Evolutionary conservation across 108 stramenopile genomes (phyloP), one percentile per base, ranked within the genome.

Genomic region (Cyclotella cryptica): DNA sequence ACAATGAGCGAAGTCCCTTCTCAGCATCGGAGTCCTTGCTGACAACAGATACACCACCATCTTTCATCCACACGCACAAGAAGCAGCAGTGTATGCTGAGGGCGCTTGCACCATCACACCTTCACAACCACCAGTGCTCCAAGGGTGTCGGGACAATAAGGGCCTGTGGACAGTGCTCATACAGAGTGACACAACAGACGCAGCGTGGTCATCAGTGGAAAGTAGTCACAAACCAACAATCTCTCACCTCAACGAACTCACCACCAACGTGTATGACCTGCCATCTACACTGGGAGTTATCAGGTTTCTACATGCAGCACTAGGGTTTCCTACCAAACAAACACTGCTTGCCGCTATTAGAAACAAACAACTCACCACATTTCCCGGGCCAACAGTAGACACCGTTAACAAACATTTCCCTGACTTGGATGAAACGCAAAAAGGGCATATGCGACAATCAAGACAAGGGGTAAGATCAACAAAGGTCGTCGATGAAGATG

Each of bases 251-350:
- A 4, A 12, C 1, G 57, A 24, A 58, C 13, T 7, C 1, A 24
- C 13, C 57, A 52, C 14, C 17, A 69, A 30, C 27, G 27, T 69
- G 24, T 51, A 69, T 29, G 68, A 69, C 24, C 6, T 69, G 29
- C 51, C 68, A 1, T 29, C 68, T 8, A 52, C 24, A 7, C 7
- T 8, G 19, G 13, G 52, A 29, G 51, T 30, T 0, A 52, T 53
- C 0, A 22, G 21, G 35, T 69, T 52, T 27, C 24, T 35, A 1
- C 68, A 69, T 52, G 47, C 68, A 5, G 27, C 68, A 69, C 17
- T 30, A 1, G 68, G 68, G 12, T 69, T 52, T 18, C 30, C 47
- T 8, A 13, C 21, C 14, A 51, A 51, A 49, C 24, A 24, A 29
- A 51, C 49, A 24, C 17, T 11, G 0, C 47, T 29, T 6, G 26